Evolutionary conservation across 2,329 filamentous ascomycete species (phyloP), one percentile per base, ranked within the genome.

Genomic region (Monosporascus sp.): DNA sequence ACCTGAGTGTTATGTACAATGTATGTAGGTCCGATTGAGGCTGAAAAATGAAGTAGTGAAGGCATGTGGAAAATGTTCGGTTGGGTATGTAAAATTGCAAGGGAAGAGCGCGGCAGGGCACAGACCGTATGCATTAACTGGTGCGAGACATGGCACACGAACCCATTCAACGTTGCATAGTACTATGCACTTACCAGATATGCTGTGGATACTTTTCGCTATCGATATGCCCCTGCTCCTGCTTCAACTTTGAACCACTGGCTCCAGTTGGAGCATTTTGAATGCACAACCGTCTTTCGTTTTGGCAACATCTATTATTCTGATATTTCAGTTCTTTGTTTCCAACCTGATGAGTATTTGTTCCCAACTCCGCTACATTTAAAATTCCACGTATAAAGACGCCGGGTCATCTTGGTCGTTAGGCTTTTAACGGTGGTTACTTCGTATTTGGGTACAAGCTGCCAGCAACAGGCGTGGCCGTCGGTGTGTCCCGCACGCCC

Each of bases 401-500:
- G 27, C 27, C 27, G 1, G 5, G 27, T 31, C 9, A 11, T 11
- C 27, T 11, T 11, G 9, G 8, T 2, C 9, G 27, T 31, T 31
- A 31, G 27, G 18, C 18, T 22, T 20, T 43, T 24, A 9, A 24
- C 5, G 39, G 39, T 43, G 4, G 18, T 14, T 43, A 39, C 22
- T 14, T 18, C 22, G 39, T 44, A n/a, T 39, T 48, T 39, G 49
- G 38, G 14, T 49, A 27, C 44, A 35, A 14, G 9, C 31, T 35
- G 31, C 11, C 9, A 35, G 9, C 9, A 35, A 35, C 31, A 11
- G 31, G 31, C 9, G 31, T 35, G 46, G 37, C 46, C 37, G 18
- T 20, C 47, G 37, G 45, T 38, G 25, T 48, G 51, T 53, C 48
- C 52, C 47, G 18, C 44, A 31, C 48, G 38, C 51, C 49, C 47